phyloP scores from a whole-genome alignment of 306 rosid species.

The Pueraria montana region DNA sequence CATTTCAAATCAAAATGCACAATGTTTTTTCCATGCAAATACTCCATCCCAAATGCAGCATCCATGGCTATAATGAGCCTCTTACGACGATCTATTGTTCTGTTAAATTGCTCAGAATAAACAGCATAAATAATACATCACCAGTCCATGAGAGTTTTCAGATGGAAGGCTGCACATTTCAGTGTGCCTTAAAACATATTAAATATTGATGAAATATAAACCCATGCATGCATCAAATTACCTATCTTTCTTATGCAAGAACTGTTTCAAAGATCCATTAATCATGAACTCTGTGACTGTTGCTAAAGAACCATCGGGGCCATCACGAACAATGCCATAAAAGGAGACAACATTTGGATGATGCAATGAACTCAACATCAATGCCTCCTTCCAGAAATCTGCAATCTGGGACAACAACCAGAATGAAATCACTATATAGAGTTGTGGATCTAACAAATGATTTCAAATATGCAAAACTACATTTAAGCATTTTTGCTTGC shows the following conservation, averaged over 20 bases:
- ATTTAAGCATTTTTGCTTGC: slow-evolving; percentile 13
- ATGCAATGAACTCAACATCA: slow-evolving; percentile 91
- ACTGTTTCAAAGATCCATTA: slow-evolving; percentile 98
- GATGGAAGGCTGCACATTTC: slow-evolving; percentile 8
- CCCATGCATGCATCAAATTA: slow-evolving; percentile 42
- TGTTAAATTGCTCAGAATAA: slow-evolving; percentile 59
- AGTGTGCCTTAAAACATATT: slow-evolving; percentile 14
- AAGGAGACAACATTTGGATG: slow-evolving; percentile 99
- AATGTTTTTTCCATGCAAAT: slow-evolving; percentile 93
- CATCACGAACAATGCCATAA: slow-evolving; percentile 98
- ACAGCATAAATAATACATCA: slow-evolving; percentile 32
- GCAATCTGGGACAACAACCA: slow-evolving; percentile 69
- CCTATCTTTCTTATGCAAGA: slow-evolving; percentile 99
- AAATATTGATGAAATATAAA: slow-evolving; percentile 37
- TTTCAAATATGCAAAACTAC: slow-evolving; percentile 28
- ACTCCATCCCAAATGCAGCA: slow-evolving; percentile 99
- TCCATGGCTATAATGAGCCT: slow-evolving; percentile 98
- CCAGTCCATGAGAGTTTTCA: slow-evolving; percentile 27
- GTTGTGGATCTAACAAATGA: slow-evolving; percentile 5
- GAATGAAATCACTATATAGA: slow-evolving; percentile 45
- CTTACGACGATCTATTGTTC: slow-evolving; percentile 98
- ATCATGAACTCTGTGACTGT: slow-evolving; percentile 99
- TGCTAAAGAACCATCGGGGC: slow-evolving; percentile 98
- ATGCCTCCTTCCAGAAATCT: slow-evolving; percentile 99
- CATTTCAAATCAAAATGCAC: slow-evolving; percentile 99